Evolutionary conservation across 1,139 yeast species (phyloP).

Genomic region (Suhomyces yuchorum): DNA sequence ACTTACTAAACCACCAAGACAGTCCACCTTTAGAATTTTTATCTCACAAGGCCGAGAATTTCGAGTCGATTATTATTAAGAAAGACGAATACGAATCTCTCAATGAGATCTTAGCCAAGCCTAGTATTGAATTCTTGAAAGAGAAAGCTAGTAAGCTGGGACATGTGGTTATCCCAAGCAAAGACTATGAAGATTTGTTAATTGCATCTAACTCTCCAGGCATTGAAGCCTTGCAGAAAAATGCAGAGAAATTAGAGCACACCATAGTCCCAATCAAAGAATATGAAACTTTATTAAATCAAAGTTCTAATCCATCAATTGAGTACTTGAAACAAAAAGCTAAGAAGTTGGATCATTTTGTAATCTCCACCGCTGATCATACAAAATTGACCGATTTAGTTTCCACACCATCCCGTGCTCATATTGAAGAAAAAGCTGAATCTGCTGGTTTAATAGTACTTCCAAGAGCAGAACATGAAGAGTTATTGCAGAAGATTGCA

Average conservation of each 20-base stretch:
- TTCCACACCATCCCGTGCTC: constrained; percentile 38
- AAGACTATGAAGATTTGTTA: constrained; percentile 11
- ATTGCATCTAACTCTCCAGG: constrained; percentile 14
- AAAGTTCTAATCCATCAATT: constrained; percentile 14
- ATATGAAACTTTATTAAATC: constrained; percentile 12
- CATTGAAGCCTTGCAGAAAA: constrained; percentile 14
- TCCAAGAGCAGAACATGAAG: constrained; percentile 18
- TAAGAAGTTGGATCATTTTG: constrained; percentile 9
- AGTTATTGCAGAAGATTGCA: constrained; percentile 12
- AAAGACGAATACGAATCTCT: constrained; percentile 17
- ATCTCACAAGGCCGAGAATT: constrained; percentile 9
- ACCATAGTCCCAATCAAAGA: constrained; percentile 15
- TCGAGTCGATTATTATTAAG: constrained; percentile 12
- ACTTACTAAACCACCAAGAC: constrained; percentile 14
- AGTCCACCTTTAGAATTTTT: constrained; percentile 24
- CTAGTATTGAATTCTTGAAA: constrained; percentile 26
- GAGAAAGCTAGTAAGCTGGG: constrained; percentile 20
- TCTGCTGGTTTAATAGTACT: constrained; percentile 25
- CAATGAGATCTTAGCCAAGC: constrained; percentile 20
- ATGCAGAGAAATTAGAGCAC: constrained; percentile 9
- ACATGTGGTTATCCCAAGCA: constrained; percentile 11
- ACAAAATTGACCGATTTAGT: constrained; percentile 29
- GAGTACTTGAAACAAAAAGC: constrained; percentile 16
- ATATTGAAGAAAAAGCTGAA: constrained; percentile 36
- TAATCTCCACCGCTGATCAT: constrained; percentile 19